Evolutionary conservation across 2,329 filamentous ascomycete species (phyloP).

Genomic region (Helotiales sp.): DNA sequence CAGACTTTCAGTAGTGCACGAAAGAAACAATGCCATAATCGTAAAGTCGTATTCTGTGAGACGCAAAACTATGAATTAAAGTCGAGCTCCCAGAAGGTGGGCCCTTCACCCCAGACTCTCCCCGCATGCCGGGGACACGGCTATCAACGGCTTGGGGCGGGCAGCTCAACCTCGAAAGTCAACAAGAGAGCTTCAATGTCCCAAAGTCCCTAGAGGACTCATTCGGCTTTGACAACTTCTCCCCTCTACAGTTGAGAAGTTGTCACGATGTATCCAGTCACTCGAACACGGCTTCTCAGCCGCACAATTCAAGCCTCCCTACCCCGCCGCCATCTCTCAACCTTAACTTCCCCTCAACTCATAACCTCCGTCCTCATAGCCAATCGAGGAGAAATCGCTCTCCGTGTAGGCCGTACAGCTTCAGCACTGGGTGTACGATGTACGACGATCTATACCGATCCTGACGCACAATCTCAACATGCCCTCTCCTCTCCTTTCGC

Average conservation of each 20-base stretch:
- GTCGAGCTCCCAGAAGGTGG: too few species aligned
- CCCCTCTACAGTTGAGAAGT: neutral
- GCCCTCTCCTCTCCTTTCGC: constrained; percentile 81
- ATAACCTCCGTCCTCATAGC: constrained; percentile 88
- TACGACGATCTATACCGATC: constrained; percentile 92
- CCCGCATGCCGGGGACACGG: neutral
- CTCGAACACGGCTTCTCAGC: neutral
- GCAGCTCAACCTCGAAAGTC: too few species aligned
- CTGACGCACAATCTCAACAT: constrained; percentile 85
- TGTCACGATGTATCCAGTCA: neutral
- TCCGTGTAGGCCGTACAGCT: constrained; percentile 89
- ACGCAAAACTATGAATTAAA: neutral
- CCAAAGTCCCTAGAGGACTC: neutral
- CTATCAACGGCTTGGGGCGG: neutral
- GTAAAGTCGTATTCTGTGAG: too few species aligned
- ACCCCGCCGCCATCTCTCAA: neutral
- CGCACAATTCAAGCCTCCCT: neutral
- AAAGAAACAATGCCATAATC: too few species aligned
- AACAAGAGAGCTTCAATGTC: neutral
- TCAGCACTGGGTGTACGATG: constrained; percentile 86
- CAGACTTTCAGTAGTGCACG: too few species aligned
- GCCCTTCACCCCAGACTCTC: too few species aligned
- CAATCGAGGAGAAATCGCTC: constrained; percentile 94
- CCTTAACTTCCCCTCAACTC: constrained; percentile 33
- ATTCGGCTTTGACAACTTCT: neutral